Percentiles rank a stretch among this genome's conserved stretches.
phyloP scores from a whole-genome alignment of 164 flowering plant species.

The Aristolochia contorta region DNA sequence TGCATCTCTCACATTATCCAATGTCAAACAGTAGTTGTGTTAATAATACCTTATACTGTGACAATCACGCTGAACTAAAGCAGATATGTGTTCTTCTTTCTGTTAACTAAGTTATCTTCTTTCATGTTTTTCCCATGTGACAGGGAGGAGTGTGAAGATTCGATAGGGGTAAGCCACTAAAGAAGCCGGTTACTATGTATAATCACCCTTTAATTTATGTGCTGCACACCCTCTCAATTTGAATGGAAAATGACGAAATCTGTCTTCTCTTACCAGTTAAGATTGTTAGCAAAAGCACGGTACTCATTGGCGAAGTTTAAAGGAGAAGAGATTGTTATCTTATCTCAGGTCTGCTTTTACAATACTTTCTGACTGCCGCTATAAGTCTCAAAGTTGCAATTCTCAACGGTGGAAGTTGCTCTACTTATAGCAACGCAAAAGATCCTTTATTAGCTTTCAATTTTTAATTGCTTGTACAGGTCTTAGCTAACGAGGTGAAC shows the following conservation, averaged over 20 bases:
- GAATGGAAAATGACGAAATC: not conserved
- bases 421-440: too few species aligned
- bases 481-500: conserved; percentile 84
- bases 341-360: conserved; percentile 58
- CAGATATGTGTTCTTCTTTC: not conserved
- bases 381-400: too few species aligned
- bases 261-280: conserved; percentile 40
- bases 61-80: too few species aligned
- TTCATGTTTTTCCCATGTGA: conserved; percentile 6
- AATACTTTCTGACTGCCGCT: too few species aligned
- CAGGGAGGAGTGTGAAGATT: conserved; percentile 89
- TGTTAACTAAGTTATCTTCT: not conserved
- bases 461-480: conserved; percentile 26
- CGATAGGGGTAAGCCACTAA: conserved; percentile 63
- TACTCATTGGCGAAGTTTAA: conserved; percentile 79
- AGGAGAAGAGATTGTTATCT: conserved; percentile 86
- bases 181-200: not conserved
- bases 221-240: too few species aligned
- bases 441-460: not conserved
- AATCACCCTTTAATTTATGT: not conserved
- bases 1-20: not conserved
- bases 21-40: too few species aligned
- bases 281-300: conserved; percentile 77
- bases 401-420: too few species aligned
- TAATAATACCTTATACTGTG: too few species aligned